Conservation (phyloP, 78 protist genomes). For the Goniomonas avonlea region DNA sequence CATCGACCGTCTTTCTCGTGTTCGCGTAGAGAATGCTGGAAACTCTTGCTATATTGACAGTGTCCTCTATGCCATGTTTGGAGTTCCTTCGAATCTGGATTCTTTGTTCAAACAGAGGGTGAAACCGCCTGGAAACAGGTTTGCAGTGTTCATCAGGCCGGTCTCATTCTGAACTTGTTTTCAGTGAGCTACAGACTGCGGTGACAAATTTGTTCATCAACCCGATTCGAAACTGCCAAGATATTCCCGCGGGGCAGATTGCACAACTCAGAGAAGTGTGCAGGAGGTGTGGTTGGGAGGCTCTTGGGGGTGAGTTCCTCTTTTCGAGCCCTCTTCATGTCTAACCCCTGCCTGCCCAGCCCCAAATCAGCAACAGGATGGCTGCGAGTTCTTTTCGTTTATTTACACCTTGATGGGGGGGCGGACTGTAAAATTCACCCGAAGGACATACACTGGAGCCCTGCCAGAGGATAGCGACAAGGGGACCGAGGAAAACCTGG, state of each 20-base stretch:
- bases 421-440: background rate
- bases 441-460: constrained; percentile 8
- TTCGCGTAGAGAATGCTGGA: background rate
- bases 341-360: too few relatives aligned
- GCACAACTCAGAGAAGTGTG: background rate
- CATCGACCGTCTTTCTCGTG: too few relatives aligned
- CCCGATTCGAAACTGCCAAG: background rate
- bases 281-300: constrained; percentile 4
- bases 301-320: too few relatives aligned
- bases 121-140: too few relatives aligned
- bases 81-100: background rate
- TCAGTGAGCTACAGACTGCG: background rate
- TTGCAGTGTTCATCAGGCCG: too few relatives aligned
- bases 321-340: too few relatives aligned
- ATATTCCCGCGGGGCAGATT: background rate
- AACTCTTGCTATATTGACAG: constrained; percentile 17
- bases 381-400: constrained; percentile 11
- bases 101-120: background rate
- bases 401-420: background rate
- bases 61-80: constrained; percentile 16
- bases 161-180: too few relatives aligned
- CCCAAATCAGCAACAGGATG: constrained; percentile 17
- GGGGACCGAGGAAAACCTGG: constrained; percentile 3
- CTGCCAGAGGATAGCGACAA: constrained; percentile 17
- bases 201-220: background rate